A percentile compares a stretch with the other conserved stretches of the same genome.
These are phyloP conservation scores for Hirschfeldia incana DNA, from an alignment of 345 rosid genomes.

Conservation along the genomic window DNA sequence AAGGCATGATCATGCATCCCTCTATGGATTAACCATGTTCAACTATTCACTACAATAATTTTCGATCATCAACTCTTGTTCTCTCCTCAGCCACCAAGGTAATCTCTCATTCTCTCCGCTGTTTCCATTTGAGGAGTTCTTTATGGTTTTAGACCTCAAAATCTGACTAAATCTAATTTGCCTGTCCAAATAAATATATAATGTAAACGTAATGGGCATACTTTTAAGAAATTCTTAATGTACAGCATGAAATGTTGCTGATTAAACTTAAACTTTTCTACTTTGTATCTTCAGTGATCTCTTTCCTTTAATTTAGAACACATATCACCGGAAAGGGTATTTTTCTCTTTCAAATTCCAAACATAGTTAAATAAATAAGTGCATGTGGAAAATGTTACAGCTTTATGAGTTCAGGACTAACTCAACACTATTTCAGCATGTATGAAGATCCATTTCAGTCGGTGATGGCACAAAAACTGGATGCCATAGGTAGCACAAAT, in stretches of 20 bases:
- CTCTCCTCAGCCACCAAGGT: conserved; percentile 13
- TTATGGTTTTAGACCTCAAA: neutral
- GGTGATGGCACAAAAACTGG: conserved; percentile 19
- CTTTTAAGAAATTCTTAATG: neutral
- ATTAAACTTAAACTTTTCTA: neutral
- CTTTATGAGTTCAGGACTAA: neutral
- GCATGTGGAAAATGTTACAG: neutral
- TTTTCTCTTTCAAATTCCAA: neutral
- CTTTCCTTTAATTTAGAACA: too few species aligned
- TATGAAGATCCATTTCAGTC: conserved; percentile 9
- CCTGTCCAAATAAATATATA: neutral
- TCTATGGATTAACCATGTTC: neutral
- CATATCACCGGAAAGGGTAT: neutral
- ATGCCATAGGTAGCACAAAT: conserved; percentile 24
- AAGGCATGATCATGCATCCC: neutral
- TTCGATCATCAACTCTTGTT: conserved; percentile 15
- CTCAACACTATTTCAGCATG: neutral
- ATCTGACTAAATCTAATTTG: neutral
- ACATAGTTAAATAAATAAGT: neutral
- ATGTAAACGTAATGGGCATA: neutral
- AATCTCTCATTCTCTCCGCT: neutral
- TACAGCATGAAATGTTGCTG: conserved; percentile 3
- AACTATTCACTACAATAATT: neutral
- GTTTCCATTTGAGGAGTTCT: neutral
- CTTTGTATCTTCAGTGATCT: too few species aligned